A percentile compares a stretch with the other conserved stretches of the same genome.
Conservation (phyloP, 1,284 basidiomycete species). For the Pascua guehoae region DNA sequence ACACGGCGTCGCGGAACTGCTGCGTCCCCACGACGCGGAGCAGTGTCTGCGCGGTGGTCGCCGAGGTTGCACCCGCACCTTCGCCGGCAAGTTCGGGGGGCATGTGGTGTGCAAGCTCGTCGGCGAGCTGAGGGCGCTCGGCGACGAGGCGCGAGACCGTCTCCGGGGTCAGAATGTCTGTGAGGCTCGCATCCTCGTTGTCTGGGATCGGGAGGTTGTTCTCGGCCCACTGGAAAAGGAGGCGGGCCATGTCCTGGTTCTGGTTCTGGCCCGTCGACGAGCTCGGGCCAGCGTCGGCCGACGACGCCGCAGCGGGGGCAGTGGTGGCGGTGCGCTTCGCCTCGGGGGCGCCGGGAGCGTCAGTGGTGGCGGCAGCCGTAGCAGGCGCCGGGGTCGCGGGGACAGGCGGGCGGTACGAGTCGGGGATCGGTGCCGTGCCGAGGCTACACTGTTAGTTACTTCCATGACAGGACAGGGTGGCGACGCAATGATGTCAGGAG, state of each 20-base stretch:
- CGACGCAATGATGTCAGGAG: too few relatives aligned
- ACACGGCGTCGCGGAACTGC: constrained; percentile 45
- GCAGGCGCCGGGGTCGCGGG: constrained; percentile 22
- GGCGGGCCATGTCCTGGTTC: constrained; percentile 34
- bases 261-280: constrained; percentile 5
- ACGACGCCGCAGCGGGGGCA: constrained; percentile 29
- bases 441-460: neutral
- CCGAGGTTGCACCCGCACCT: constrained; percentile 7
- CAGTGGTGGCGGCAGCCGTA: constrained; percentile 7
- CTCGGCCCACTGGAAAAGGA: constrained; percentile 38
- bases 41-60: constrained; percentile 20
- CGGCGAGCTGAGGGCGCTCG: constrained; percentile 28
- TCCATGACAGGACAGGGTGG: too few relatives aligned
- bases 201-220: constrained; percentile 21
- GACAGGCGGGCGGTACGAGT: constrained; percentile 18
- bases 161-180: constrained; percentile 40
- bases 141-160: constrained; percentile 35
- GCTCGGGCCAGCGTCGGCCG: constrained; percentile 6
- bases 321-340: constrained; percentile 22
- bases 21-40: constrained; percentile 42
- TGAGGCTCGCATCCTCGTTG: constrained; percentile 33
- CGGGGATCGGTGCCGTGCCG: constrained; percentile 19
- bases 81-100: constrained; percentile 33
- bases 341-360: constrained; percentile 10
- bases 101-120: constrained; percentile 32